Percentiles rank a stretch among this genome's conserved stretches.
These are phyloP conservation scores for Venturia carpophila DNA, from an alignment of 2,329 filamentous ascomycete species.

Conservation along the genomic window DNA sequence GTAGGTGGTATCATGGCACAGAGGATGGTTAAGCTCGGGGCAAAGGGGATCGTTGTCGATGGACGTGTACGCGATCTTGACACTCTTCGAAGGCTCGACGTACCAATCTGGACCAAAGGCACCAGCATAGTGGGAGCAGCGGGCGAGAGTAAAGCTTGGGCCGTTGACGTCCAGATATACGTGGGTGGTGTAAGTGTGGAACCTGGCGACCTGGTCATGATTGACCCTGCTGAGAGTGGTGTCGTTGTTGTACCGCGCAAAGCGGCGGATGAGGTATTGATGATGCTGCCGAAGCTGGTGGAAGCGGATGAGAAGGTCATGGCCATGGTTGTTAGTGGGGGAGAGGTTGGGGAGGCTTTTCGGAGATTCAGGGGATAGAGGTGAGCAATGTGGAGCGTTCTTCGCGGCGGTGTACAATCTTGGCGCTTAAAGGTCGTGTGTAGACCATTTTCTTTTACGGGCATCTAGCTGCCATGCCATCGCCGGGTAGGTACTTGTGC, in stretches of 20 bases:
- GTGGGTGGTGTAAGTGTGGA: slow-evolving; percentile 26
- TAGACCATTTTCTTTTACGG: neutral
- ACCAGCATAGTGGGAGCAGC: slow-evolving; percentile 52
- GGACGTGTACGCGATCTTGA: slow-evolving; percentile 60
- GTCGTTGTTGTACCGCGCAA: slow-evolving; percentile 59
- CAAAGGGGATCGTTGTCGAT: slow-evolving; percentile 56
- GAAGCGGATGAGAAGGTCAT: slow-evolving; percentile 37
- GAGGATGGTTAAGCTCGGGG: slow-evolving; percentile 56
- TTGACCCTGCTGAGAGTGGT: slow-evolving; percentile 58
- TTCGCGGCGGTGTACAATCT: neutral
- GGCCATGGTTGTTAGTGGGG: slow-evolving; percentile 55
- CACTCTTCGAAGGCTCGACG: slow-evolving; percentile 47
- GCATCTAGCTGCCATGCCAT: neutral
- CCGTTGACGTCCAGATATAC: slow-evolving; percentile 36
- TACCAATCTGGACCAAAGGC: slow-evolving; percentile 54
- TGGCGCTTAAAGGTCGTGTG: neutral
- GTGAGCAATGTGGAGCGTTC: neutral
- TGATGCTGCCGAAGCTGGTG: slow-evolving; percentile 47
- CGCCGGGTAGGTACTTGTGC: neutral
- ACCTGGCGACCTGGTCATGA: slow-evolving; percentile 59
- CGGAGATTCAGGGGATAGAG: slow-evolving; percentile 39
- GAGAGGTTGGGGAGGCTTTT: slow-evolving; percentile 59
- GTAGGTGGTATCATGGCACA: slow-evolving; percentile 71
- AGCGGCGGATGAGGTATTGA: slow-evolving; percentile 52
- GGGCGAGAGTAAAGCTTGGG: slow-evolving; percentile 50